Conservation (phyloP, 1,139 yeast species). For the Nematodospora anomalae region DNA sequence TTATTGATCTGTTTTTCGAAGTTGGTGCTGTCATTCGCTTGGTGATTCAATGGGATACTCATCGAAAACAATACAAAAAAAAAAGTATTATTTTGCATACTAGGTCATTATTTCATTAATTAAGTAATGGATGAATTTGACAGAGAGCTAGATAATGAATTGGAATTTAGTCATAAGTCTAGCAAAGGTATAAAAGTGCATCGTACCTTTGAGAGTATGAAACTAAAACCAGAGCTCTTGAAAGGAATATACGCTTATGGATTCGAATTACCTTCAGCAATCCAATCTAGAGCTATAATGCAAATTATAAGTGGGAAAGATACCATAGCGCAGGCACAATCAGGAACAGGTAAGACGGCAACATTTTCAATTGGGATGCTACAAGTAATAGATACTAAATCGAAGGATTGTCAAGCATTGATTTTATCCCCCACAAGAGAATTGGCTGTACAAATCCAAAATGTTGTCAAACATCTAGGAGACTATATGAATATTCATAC, state of each 20-base stretch:
- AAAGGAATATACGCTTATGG: slow-evolving; percentile 89
- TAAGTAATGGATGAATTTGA: slow-evolving; percentile 43
- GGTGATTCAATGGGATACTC: slow-evolving; percentile 1
- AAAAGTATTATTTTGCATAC: too few relatives aligned
- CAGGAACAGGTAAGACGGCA: slow-evolving; percentile 98
- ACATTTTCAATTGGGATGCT: slow-evolving; percentile 92
- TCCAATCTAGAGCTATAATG: slow-evolving; percentile 91
- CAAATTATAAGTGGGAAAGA: slow-evolving; percentile 91
- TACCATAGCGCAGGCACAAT: slow-evolving; percentile 95
- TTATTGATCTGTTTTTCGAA: slow-evolving; percentile 22
- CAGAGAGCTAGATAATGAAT: slow-evolving; percentile 54
- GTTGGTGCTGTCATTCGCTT: slow-evolving; percentile 4
- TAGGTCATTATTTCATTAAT: too few relatives aligned
- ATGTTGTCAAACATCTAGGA: slow-evolving; percentile 81
- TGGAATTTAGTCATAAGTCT: slow-evolving; percentile 54
- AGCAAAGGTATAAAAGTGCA: slow-evolving; percentile 63
- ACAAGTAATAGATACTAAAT: slow-evolving; percentile 69
- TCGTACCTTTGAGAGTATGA: slow-evolving; percentile 77
- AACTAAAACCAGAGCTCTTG: slow-evolving; percentile 62
- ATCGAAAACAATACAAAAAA: neutral
- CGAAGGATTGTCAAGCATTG: slow-evolving; percentile 75
- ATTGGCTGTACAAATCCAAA: slow-evolving; percentile 84
- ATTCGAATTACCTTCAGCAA: slow-evolving; percentile 91
- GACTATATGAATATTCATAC: slow-evolving; percentile 81
- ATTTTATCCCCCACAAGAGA: slow-evolving; percentile 96